Base-by-base conservation (phyloP, 805 yeast genomes). In the Sungouiozyma intestinalis region DNA sequence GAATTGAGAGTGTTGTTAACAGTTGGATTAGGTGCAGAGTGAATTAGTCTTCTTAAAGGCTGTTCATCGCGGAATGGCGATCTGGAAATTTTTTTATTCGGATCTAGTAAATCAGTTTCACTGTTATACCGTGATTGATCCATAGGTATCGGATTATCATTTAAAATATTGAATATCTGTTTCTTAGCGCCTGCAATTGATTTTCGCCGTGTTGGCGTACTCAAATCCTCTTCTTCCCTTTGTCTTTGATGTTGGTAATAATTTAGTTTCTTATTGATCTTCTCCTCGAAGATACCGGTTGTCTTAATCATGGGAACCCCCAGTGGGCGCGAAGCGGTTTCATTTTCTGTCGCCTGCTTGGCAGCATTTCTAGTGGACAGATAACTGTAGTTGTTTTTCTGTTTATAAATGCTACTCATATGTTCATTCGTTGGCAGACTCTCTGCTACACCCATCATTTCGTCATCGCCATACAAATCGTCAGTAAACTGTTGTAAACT, bases 401-500 rank as follows among this genome's bases (percentile, higher is more conserved):
- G 29, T 24, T 7, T 6, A 11, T 7, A 24, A 24, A 24, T 11
- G 11, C 9, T 24, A 24, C 11, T 24, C 6, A 24, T 24, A 11
- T 24, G 29, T 24, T 24, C 29, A 11, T 11, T 24, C 29, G 29
- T 6, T 24, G 6, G 29, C 11, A 11, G 29, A 11, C 11, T 24
- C 11, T 24, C 29, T 24, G 29, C 11, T 11, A 24, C 29, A 11
- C 29, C 29, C 11, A 24, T 11, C 29, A 24, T 6, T 11, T 43
- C 42, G 16, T 43, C 48, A 6, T 49, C 33, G 29, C 66, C 66
- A 37, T 62, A 62, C 21, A 62, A 45, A 41, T 62, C 66, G 44
- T 60, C 61, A 2, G 64, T 62, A 33, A 62, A 54, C 42, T 59
- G 63, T 47, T 61, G 64, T 33, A 62, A 45, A 40, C 58, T 58